These are phyloP conservation scores for Nicotiana tomentosiformis DNA, from an alignment of 257 asterid species.

Conservation along the genomic window DNA sequence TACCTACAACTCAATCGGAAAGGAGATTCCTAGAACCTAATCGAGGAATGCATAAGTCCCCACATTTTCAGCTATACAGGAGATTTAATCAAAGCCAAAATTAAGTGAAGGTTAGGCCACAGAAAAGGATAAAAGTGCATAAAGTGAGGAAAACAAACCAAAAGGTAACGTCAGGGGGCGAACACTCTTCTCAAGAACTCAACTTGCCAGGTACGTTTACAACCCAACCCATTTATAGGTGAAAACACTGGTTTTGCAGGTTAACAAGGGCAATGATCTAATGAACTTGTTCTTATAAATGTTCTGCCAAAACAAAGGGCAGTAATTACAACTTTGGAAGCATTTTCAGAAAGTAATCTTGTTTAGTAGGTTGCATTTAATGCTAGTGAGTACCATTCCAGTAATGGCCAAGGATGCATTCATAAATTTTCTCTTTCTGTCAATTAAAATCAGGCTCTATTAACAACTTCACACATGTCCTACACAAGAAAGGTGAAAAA, in stretches of 20 bases:
- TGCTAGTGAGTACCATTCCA: constrained; percentile 13
- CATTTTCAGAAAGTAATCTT: constrained; percentile 21
- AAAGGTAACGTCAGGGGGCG: background rate
- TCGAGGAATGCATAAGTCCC: background rate
- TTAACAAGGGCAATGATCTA: constrained; percentile 10
- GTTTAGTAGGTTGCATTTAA: constrained; percentile 39
- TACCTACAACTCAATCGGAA: background rate
- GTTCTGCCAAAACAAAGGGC: constrained; percentile 13
- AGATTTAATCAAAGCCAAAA: background rate
- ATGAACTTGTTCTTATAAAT: constrained; percentile 29
- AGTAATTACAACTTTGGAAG: constrained; percentile 26
- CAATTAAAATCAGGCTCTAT: constrained; percentile 4
- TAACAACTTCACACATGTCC: constrained; percentile 21
- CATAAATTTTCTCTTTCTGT: constrained; percentile 16
- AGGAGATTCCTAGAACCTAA: background rate
- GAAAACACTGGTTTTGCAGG: background rate
- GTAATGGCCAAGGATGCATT: constrained; percentile 20
- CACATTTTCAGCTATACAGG: background rate
- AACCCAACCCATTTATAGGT: background rate
- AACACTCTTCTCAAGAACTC: background rate
- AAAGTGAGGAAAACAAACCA: background rate
- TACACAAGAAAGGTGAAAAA: constrained; percentile 22
- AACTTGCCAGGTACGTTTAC: background rate
- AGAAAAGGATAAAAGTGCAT: background rate
- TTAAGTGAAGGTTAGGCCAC: background rate